A percentile compares a stretch with the other conserved stretches of the same genome.
Conservation (phyloP, 2,329 filamentous ascomycete genomes). For the Trichoderma semiorbis region DNA sequence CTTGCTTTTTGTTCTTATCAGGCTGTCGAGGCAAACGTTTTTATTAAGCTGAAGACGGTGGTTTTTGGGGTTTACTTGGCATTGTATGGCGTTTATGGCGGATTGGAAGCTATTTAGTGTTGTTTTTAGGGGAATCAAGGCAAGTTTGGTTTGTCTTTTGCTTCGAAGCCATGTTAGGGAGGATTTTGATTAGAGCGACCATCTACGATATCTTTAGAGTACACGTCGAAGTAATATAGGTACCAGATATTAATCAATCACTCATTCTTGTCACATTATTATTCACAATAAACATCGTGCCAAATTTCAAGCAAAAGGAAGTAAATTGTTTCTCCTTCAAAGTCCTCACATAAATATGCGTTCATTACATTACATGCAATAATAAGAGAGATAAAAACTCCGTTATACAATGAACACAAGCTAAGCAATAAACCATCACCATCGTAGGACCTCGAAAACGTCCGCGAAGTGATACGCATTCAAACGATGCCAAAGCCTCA, state of each 20-base stretch:
- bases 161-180: not conserved
- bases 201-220: not conserved
- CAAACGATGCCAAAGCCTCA: not conserved
- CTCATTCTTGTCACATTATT: not conserved
- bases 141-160: too few relatives aligned
- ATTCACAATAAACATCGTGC: not conserved
- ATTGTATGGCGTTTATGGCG: slow-evolving; percentile 35
- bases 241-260: not conserved
- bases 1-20: not conserved
- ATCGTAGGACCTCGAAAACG: not conserved
- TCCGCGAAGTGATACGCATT: not conserved
- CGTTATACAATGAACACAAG: not conserved
- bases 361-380: slow-evolving; percentile 5
- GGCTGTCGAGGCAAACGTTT: not conserved
- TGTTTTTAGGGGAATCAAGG: not conserved
- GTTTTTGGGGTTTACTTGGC: slow-evolving; percentile 20
- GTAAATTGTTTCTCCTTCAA: not conserved
- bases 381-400: not conserved
- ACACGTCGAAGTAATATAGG: not conserved
- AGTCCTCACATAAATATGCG: not conserved
- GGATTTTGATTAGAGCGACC: not conserved
- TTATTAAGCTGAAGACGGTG: not conserved
- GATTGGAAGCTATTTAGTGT: not conserved
- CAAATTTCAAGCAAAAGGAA: not conserved
- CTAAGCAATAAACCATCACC: not conserved